phyloP scores from a whole-genome alignment of 176 grass and related monocot genomes.

The Oryza meridionalis region DNA sequence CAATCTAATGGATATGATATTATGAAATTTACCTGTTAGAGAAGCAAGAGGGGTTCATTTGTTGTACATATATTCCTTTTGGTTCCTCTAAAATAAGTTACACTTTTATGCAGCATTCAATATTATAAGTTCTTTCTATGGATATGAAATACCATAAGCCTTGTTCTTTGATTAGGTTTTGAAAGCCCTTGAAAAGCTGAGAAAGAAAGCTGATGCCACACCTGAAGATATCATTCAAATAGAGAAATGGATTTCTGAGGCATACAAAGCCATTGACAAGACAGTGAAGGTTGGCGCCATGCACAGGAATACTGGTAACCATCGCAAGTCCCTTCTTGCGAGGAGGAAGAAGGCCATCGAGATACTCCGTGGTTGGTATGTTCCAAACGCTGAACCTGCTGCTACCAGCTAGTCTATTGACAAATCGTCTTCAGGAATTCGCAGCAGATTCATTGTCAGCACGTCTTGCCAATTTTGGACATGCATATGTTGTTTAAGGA shows the following conservation, averaged over 20 bases:
- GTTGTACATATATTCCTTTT: neutral
- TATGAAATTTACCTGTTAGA: neutral
- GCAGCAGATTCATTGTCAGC: slow-evolving; percentile 32
- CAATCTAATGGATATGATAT: neutral
- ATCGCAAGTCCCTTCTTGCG: slow-evolving; percentile 81
- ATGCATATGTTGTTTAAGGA: neutral
- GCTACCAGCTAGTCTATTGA: slow-evolving; percentile 43
- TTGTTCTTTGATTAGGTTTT: slow-evolving; percentile 52
- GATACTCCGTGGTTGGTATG: slow-evolving; percentile 88
- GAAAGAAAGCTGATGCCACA: slow-evolving; percentile 79
- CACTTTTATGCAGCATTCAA: neutral
- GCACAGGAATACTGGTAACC: slow-evolving; percentile 83
- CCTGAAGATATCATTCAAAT: slow-evolving; percentile 79
- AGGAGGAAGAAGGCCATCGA: slow-evolving; percentile 85
- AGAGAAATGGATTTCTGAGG: slow-evolving; percentile 76
- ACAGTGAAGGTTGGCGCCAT: slow-evolving; percentile 80
- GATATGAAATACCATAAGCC: slow-evolving; percentile 19
- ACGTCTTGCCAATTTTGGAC: slow-evolving; percentile 47
- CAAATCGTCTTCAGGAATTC: slow-evolving; percentile 21
- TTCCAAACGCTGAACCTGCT: slow-evolving; percentile 52
- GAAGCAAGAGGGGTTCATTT: neutral
- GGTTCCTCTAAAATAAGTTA: neutral
- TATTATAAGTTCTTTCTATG: neutral
- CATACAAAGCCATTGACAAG: slow-evolving; percentile 90
- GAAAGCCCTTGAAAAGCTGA: slow-evolving; percentile 70